Evolutionary conservation across 768 basidiomycete genomes (phyloP).

Genomic region (Leccinum disarticulatum): DNA sequence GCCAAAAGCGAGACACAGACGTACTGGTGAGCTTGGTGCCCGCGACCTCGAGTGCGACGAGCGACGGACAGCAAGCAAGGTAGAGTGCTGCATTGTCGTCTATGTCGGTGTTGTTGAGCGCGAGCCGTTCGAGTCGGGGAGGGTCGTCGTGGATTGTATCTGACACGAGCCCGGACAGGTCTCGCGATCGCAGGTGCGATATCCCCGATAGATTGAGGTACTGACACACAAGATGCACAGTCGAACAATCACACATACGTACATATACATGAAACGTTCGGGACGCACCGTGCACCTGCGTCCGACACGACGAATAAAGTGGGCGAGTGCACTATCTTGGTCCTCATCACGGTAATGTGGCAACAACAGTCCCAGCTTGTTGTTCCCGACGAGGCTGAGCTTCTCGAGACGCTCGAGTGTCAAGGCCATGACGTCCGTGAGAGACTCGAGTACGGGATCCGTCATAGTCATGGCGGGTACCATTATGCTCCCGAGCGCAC

Average conservation of each 20-base stretch:
- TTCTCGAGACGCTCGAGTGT: too few species aligned
- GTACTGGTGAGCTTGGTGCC: constrained; percentile 53
- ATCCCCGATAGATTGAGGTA: constrained; percentile 59
- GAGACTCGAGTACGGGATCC: too few species aligned
- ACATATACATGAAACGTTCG: background rate
- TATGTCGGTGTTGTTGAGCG: constrained; percentile 59
- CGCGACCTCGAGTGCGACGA: constrained; percentile 51
- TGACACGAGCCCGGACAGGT: constrained; percentile 49
- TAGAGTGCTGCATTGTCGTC: constrained; percentile 56
- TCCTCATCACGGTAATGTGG: too few species aligned
- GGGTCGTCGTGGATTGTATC: constrained; percentile 14
- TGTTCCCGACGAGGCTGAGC: too few species aligned
- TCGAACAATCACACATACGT: background rate
- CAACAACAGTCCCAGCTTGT: too few species aligned
- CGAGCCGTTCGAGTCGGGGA: constrained; percentile 47
- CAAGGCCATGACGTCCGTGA: too few species aligned
- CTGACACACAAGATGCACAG: constrained; percentile 33
- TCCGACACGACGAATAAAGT: constrained; percentile 54
- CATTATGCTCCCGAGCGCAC: too few species aligned
- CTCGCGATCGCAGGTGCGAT: constrained; percentile 46
- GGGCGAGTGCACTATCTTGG: constrained; percentile 31
- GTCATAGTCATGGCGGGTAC: too few species aligned
- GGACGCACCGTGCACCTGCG: constrained; percentile 55
- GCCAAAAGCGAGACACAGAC: background rate
- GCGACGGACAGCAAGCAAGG: constrained; percentile 49